phyloP scores from a whole-genome alignment of 2,329 filamentous ascomycete species.

The Neopestalotiopsis clavispora region DNA sequence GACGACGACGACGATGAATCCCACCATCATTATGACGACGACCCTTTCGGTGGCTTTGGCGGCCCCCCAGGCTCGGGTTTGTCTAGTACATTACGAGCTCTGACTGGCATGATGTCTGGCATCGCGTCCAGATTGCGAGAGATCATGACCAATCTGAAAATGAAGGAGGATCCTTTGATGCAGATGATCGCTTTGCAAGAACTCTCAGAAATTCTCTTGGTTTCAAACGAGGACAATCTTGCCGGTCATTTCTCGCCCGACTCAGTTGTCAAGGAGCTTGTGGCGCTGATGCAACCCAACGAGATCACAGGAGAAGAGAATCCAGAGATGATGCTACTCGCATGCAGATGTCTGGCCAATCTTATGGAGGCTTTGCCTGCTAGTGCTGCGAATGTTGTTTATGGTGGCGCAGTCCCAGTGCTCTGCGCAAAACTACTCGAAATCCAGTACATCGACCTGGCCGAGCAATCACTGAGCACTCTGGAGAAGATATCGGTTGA shows the following conservation, averaged over 20 bases:
- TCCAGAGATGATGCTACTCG: conserved; percentile 94
- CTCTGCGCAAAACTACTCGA: conserved; percentile 94
- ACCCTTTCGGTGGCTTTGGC: conserved; percentile 70
- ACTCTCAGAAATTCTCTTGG: conserved; percentile 87
- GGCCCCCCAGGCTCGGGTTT: conserved; percentile 69
- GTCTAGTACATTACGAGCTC: conserved; percentile 80
- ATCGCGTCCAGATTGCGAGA: conserved; percentile 80
- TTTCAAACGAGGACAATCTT: conserved; percentile 96
- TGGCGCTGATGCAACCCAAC: conserved; percentile 87
- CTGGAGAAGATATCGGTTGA: conserved; percentile 97
- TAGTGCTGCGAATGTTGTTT: conserved; percentile 93
- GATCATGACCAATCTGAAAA: conserved; percentile 75
- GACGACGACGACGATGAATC: conserved; percentile 62
- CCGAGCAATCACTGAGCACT: conserved; percentile 95
- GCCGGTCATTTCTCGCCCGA: conserved; percentile 95
- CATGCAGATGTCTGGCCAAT: conserved; percentile 94
- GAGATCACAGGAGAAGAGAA: conserved; percentile 85
- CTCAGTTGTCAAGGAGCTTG: conserved; percentile 92
- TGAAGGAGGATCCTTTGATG: conserved; percentile 83
- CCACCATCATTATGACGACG: conserved; percentile 69
- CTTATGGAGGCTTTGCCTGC: conserved; percentile 95
- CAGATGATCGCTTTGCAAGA: conserved; percentile 94
- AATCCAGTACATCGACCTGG: conserved; percentile 96
- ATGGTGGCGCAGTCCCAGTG: conserved; percentile 93
- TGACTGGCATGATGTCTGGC: conserved; percentile 91